Evolutionary conservation across 2,329 filamentous ascomycete genomes (phyloP), one percentile per base, ranked within the genome.

Genomic region (Bipolaris cookei): DNA sequence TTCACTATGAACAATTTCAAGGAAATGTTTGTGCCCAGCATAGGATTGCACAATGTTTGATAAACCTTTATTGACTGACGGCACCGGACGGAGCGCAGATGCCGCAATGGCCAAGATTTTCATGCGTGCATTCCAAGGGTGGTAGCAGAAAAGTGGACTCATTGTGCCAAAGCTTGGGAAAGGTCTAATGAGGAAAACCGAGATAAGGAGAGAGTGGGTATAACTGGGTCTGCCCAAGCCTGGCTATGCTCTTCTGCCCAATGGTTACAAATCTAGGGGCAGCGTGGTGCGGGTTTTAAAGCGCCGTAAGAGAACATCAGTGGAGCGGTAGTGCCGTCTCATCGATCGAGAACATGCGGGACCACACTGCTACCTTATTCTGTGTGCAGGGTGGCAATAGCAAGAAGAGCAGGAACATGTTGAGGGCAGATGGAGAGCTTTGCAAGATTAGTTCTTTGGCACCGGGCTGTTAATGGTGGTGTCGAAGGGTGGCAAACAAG

Each of bases 201-300:
- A 71, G 71, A 74, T 73, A 73, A 73, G 64, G 46, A 65, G 56
- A 64, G 39, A 64, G 70, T 73, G 71, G 70, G 67, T 73, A 73
- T 61, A 72, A 67, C 57, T 71, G 71, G 71, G 69, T 57, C 70
- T 28, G 51, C 56, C 66, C 61, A 65, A 67, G 62, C 62, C 64
- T 64, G 60, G 46, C 58, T 60, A 56, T 66, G 61, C 66, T 67
- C 59, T 52, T 61, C 54, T 42, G 44, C 55, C 70, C 71, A 74
- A 75, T 73, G 61, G 54, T 66, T 49, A 51, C 37, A 42, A 41
- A 51, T 37, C 41, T 52, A 61, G 56, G 60, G 56, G 59, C 59
- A 65, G 65, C 65, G 66, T 68, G 66, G 61, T 63, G 58, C 20
- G 52, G 44, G 49, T 49, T 37, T 49, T 51, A 34, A 56, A 25